A percentile compares a stretch with the other conserved stretches of the same genome.
These are phyloP conservation scores for Angophora floribunda DNA, from an alignment of 345 rosid genomes.

Conservation along the genomic window DNA sequence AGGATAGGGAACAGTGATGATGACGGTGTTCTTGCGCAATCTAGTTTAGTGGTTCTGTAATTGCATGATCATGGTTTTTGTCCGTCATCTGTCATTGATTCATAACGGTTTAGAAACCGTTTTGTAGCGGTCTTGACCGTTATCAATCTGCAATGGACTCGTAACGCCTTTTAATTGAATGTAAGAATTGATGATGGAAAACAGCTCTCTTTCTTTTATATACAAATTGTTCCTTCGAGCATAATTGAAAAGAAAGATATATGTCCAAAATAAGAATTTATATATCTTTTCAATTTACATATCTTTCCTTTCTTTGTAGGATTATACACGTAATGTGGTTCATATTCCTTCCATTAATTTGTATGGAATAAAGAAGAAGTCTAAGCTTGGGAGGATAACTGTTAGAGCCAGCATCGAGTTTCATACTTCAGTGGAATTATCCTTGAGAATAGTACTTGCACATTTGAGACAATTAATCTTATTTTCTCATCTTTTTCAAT, in stretches of 20 bases:
- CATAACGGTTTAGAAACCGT: neutral
- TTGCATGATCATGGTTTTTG: neutral
- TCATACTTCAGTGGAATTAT: no score
- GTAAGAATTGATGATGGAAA: neutral
- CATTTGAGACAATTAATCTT: neutral
- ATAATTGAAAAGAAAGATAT: no score
- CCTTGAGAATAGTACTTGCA: neutral
- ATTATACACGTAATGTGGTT: no score
- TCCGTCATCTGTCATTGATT: neutral
- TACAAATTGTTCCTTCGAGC: neutral
- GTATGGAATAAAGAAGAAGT: no score
- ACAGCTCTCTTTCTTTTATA: neutral
- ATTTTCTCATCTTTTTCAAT: no score
- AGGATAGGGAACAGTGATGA: neutral
- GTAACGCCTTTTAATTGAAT: neutral
- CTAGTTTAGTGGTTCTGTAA: neutral
- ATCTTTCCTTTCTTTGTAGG: no score
- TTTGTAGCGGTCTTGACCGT: neutral
- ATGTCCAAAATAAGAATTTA: no score
- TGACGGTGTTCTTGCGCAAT: neutral
- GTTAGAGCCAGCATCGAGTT: rapidly evolving
- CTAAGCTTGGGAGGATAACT: no score
- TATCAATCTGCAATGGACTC: neutral
- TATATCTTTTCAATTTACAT: no score
- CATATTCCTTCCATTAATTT: no score